Conservation (phyloP, 2,329 filamentous ascomycete species). For the Neoascochyta sp. region DNA sequence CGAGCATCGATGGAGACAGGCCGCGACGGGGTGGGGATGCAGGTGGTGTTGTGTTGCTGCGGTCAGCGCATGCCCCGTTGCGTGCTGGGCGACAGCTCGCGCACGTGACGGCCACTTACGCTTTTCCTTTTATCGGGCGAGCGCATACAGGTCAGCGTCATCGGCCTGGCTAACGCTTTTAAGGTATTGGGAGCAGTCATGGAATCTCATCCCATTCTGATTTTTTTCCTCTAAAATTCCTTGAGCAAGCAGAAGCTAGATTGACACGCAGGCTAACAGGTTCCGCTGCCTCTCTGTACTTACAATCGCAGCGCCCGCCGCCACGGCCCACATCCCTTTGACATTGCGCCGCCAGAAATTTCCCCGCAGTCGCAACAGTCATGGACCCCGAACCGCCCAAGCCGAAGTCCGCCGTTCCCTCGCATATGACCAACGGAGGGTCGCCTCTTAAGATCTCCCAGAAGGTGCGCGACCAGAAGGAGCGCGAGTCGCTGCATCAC, state of each 20-base stretch:
- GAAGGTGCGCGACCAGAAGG: constrained; percentile 47
- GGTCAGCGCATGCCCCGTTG: constrained; percentile 7
- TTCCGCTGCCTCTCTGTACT: too few relatives aligned
- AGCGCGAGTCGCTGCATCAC: constrained; percentile 56
- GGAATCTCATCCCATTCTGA: too few relatives aligned
- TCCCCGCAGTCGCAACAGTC: constrained; percentile 12
- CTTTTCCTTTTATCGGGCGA: constrained; percentile 1
- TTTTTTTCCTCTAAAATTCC: too few relatives aligned
- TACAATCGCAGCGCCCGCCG: too few relatives aligned
- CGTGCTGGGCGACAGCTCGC: constrained; percentile 5
- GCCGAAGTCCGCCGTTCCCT: constrained; percentile 53
- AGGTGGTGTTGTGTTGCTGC: constrained; percentile 9
- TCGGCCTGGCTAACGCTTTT: constrained; percentile 12
- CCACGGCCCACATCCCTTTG: too few relatives aligned
- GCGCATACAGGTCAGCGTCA: constrained; percentile 12
- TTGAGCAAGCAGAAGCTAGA: too few relatives aligned
- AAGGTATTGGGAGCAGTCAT: too few relatives aligned
- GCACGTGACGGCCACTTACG: not conserved
- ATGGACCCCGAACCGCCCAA: constrained; percentile 46
- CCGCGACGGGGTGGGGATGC: constrained; percentile 4
- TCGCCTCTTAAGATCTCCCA: constrained; percentile 49
- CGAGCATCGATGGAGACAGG: constrained; percentile 1
- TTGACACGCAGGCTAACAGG: too few relatives aligned
- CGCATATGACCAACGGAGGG: constrained; percentile 55
- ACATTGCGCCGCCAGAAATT: too few relatives aligned